Percentiles rank a stretch among this genome's conserved stretches.
phyloP scores from a whole-genome alignment of 805 yeast genomes.

The Grigorovia transvaalensis region DNA sequence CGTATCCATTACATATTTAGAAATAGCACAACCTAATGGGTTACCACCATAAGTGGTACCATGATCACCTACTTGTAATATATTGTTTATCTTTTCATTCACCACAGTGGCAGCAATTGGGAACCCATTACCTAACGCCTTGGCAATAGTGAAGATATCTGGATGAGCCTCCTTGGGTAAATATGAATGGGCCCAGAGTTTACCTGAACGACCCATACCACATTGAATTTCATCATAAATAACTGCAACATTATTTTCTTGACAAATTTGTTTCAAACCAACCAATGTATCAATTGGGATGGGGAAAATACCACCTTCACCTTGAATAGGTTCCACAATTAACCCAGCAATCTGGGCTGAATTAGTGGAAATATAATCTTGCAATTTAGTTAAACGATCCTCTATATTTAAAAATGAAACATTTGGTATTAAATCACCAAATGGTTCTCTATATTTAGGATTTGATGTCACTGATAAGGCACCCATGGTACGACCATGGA shows the following conservation, averaged over 20 bases:
- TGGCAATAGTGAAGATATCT: constrained; percentile 88
- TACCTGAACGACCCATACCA: constrained; percentile 95
- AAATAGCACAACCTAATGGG: constrained; percentile 81
- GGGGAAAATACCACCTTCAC: constrained; percentile 96
- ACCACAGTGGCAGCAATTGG: constrained; percentile 94
- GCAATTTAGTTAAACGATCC: constrained; percentile 25
- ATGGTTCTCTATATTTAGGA: constrained; percentile 86
- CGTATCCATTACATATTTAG: constrained; percentile 60
- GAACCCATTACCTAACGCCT: constrained; percentile 93
- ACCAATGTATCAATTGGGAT: constrained; percentile 72
- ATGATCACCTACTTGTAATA: constrained; percentile 82
- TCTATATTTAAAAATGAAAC: constrained; percentile 37
- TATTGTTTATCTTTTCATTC: constrained; percentile 63
- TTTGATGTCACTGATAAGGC: constrained; percentile 87
- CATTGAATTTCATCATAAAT: constrained; percentile 97
- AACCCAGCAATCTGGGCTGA: constrained; percentile 61
- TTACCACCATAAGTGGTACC: constrained; percentile 98
- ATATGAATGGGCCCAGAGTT: constrained; percentile 84
- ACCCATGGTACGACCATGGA: constrained; percentile 95
- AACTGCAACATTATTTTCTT: constrained; percentile 72
- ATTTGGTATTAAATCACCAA: constrained; percentile 86
- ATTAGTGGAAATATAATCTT: constrained; percentile 12
- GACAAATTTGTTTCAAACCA: constrained; percentile 72
- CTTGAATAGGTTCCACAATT: constrained; percentile 94
- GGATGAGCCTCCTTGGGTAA: constrained; percentile 80